Evolutionary conservation across 2,329 filamentous ascomycete species (phyloP), one percentile per base, ranked within the genome.

Genomic region (Shiraia bambusicola): DNA sequence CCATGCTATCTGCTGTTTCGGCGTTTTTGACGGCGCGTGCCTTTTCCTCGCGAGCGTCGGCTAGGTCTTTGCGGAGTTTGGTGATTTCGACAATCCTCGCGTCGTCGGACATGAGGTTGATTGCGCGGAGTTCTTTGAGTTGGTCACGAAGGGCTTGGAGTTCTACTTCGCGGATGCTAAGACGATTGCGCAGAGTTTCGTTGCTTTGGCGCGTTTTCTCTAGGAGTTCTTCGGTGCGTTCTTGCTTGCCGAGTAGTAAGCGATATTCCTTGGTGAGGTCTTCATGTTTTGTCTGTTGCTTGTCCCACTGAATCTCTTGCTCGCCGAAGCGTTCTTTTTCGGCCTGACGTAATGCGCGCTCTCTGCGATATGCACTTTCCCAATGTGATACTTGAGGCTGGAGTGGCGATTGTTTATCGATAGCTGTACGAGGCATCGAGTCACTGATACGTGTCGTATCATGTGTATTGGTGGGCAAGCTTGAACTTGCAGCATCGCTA

Each of bases 381-480:
- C 34, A 12, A 5, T 32, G 31, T 9, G 30, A 41, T 9, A 61
- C 32, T n/a, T 41, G 40, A 15, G 39, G 36, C 12, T 31, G 47
- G 3, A 59, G 41, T 6, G 30, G 38, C 19, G 46, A 25, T 11
- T 36, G 26, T 15, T 54, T 45, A 6, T 37, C 34, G 8, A 28
- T 41, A 15, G 54, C 52, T 5, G 60, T 61, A 9, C 61, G 58
- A 7, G 61, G 62, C 40, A 72, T 58, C 0, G 71, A 74, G 46
- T 74, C 70, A 41, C 69, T 75, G 34, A 72, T 55, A 17, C 66
- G 69, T 1, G 69, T 72, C 15, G 67, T 47, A 6, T 71, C 67
- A 25, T 47, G 40, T 8, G 48, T 42, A 3, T 52, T 47, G 8
- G 49, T 47, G 8, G 49, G 39, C 0, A 19, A 9, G 22, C 16